A percentile compares a stretch with the other conserved stretches of the same genome.
Evolutionary conservation across 2,329 filamentous ascomycete genomes (phyloP).

Genomic region (Dendrostoma leiphaemia): DNA sequence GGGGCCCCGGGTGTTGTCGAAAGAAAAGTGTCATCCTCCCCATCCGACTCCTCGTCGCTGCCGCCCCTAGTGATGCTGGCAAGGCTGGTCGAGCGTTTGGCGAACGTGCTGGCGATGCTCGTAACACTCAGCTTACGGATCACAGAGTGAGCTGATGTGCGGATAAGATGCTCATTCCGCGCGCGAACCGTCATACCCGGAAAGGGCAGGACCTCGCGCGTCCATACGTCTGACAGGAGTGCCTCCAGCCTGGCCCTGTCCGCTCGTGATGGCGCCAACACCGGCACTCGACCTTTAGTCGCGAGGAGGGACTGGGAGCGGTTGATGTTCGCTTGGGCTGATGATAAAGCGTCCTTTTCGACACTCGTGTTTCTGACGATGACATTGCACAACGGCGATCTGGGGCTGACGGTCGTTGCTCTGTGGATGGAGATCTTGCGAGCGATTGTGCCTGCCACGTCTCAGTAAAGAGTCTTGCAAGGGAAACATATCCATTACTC

Average conservation of each 20-base stretch:
- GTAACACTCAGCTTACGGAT: constrained; percentile 86
- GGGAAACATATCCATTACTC: constrained; percentile 14
- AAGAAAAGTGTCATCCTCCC: not conserved
- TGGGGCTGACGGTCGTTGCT: constrained; percentile 70
- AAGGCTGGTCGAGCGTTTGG: constrained; percentile 64
- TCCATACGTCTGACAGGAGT: constrained; percentile 78
- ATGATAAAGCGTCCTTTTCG: constrained; percentile 52
- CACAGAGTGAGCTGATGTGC: constrained; percentile 77
- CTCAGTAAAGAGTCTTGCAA: not conserved
- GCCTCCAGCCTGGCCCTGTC: constrained; percentile 78
- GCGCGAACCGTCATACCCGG: constrained; percentile 72
- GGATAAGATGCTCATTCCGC: constrained; percentile 68
- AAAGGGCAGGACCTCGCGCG: constrained; percentile 74
- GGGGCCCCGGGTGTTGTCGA: not conserved
- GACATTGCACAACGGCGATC: constrained; percentile 68
- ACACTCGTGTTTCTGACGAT: constrained; percentile 83
- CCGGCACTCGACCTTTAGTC: constrained; percentile 62
- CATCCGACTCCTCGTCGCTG: constrained; percentile 28
- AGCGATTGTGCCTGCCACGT: constrained; percentile 52
- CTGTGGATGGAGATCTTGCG: constrained; percentile 76
- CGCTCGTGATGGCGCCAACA: constrained; percentile 70
- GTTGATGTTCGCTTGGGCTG: constrained; percentile 56
- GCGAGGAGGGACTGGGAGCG: constrained; percentile 78
- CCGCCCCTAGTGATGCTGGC: constrained; percentile 32
- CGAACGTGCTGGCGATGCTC: constrained; percentile 74